Base-by-base conservation (phyloP, 2,329 filamentous ascomycete species). In the Knufia petricola region DNA sequence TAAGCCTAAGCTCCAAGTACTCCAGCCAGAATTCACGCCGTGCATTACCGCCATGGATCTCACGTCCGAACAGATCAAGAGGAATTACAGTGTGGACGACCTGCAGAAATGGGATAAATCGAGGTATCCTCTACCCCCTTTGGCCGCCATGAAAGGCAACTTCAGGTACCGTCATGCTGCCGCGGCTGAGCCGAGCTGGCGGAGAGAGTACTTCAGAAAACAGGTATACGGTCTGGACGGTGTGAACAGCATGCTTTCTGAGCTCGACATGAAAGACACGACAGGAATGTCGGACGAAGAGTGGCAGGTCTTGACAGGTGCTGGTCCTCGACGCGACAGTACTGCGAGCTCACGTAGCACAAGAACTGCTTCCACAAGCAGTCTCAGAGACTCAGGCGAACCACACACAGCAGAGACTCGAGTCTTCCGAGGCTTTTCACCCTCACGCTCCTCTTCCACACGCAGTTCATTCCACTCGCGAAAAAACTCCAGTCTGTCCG, bases 381-480 rank as follows among this genome's bases (percentile, higher is more conserved):
- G 12, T 21, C 26, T 26, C 21, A 45, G 13, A 34, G 31, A 31
- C 44, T 51, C 36, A 48, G 47, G 42, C 12, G 42, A 55, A 51
- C 38, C 55, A 46, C n/a, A 49, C 49, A 55, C 56, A 52, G 44
- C 56, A 52, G 44, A 59, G 51, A 56, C 50, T 10, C 49, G 49
- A 15, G 36, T 58, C 21, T 46, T 43, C 17, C 55, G 54, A 7
- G 52, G 55, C 6, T 56, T 58, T 47, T 47, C 42, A 20, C 41
- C 52, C 19, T 58, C 54, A 12, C 40, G 37, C 23, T 48, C 42
- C 8, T 52, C 53, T 15, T 56, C 53, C 26, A 48, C 49, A 15
- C 50, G 47, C 31, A 58, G 55, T 40, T 58, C 55, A 9, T 53
- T 52, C 42, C 26, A 48, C 20, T 49, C 36, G 28, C 41, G 41